Percentiles rank a stretch among this genome's conserved stretches.
phyloP scores from a whole-genome alignment of 768 basidiomycete species.

The Suillus occidentalis region DNA sequence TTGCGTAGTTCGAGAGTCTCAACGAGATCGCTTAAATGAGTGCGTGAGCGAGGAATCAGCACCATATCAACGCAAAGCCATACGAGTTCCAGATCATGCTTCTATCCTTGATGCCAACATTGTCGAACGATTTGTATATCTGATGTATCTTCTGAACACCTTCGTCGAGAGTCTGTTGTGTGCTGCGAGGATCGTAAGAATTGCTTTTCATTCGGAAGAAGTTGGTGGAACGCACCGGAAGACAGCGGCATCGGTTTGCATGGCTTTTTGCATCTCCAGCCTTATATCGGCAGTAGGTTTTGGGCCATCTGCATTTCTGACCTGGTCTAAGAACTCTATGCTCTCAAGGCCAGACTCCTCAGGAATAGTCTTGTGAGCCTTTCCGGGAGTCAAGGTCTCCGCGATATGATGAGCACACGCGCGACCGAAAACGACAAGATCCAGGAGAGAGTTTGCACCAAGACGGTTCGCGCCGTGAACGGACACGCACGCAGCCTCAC shows the following conservation, averaged over 20 bases:
- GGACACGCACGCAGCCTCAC: slow-evolving; percentile 98
- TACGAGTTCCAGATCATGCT: slow-evolving; percentile 99
- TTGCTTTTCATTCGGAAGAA: slow-evolving; percentile 7
- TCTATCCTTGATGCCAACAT: slow-evolving; percentile 96
- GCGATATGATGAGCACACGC: slow-evolving; percentile 98
- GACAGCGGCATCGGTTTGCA: slow-evolving; percentile 97
- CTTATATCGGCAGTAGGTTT: slow-evolving; percentile 89
- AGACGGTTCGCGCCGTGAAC: slow-evolving; percentile 99
- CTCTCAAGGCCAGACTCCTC: slow-evolving; percentile 83
- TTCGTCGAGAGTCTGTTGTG: slow-evolving; percentile 85
- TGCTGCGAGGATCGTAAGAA: slow-evolving; percentile 43
- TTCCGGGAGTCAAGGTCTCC: slow-evolving; percentile 85
- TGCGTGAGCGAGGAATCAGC: slow-evolving; percentile 11
- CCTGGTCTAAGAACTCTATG: slow-evolving; percentile 86
- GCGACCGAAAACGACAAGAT: slow-evolving; percentile 99
- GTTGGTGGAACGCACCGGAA: slow-evolving; percentile 60
- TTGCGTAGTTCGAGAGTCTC: slow-evolving; percentile 98
- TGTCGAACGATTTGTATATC: slow-evolving; percentile 86
- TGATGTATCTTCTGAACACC: slow-evolving; percentile 84
- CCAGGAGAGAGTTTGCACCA: slow-evolving; percentile 97
- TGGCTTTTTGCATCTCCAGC: slow-evolving; percentile 97
- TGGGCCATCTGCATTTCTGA: slow-evolving; percentile 79
- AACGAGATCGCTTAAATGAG: slow-evolving; percentile 75
- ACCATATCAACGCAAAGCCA: slow-evolving; percentile 28
- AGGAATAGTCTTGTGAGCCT: slow-evolving; percentile 85